Evolutionary conservation across 225 moss, liverwort and hornwort genomes (phyloP).

Genomic region (Straminergon stramineum): DNA sequence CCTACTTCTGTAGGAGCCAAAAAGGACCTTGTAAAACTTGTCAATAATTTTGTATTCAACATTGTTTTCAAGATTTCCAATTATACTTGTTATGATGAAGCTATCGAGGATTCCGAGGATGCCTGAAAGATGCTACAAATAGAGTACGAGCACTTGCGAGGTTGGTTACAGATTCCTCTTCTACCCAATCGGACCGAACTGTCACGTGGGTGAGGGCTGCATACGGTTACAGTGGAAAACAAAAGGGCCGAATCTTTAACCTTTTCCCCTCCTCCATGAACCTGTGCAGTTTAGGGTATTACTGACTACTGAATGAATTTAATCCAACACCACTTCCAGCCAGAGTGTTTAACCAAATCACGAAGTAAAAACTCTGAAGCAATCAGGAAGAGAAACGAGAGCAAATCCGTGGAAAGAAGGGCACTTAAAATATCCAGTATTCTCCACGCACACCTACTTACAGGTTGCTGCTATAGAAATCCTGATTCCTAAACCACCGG

Average conservation of each 20-base stretch:
- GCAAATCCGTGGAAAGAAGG: not conserved
- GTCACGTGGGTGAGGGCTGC: not conserved
- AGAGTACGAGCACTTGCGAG: not conserved
- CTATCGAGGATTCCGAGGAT: not conserved
- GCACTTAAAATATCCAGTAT: not conserved
- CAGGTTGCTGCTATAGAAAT: not conserved
- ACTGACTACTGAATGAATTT: too few relatives aligned
- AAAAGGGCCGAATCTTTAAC: not conserved
- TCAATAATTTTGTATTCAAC: not conserved
- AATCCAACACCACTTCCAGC: not conserved
- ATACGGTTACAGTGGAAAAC: not conserved
- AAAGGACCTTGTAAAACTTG: not conserved
- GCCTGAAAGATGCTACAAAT: not conserved
- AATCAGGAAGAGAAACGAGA: not conserved
- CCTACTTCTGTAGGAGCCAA: not conserved
- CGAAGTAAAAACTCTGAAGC: not conserved
- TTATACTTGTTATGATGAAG: not conserved
- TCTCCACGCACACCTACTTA: conserved; percentile 2
- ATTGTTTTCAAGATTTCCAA: not conserved
- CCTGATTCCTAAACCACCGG: not conserved
- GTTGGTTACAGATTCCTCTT: not conserved
- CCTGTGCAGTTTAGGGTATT: not conserved
- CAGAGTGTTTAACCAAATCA: not conserved
- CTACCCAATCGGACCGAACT: not conserved
- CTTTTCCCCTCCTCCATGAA: not conserved